phyloP scores from a whole-genome alignment of 306 rosid species.

The Vicia sativa region DNA sequence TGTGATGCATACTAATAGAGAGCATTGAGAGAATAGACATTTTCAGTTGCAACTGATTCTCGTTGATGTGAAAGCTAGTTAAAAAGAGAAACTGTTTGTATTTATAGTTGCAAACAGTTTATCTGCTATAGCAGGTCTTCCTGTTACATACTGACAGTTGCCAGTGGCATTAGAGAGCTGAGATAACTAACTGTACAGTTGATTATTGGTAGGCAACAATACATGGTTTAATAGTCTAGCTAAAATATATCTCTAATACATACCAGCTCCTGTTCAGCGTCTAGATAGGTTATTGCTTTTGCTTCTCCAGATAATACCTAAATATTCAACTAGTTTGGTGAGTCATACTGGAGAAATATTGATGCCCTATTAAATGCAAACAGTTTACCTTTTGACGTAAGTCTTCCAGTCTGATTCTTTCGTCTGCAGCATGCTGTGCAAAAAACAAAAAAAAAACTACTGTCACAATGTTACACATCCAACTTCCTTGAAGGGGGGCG shows the following conservation, averaged over 20 bases:
- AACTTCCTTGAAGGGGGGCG: slow-evolving; percentile 3
- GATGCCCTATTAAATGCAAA: slow-evolving; percentile 30
- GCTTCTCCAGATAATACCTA: slow-evolving; percentile 89
- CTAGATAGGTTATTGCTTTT: slow-evolving; percentile 65
- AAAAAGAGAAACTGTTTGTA: no score
- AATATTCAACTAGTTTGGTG: slow-evolving; percentile 32
- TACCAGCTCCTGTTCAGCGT: slow-evolving; percentile 83
- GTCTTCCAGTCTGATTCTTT: slow-evolving; percentile 90
- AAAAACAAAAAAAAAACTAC: slow-evolving; percentile 8
- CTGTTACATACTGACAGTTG: no score
- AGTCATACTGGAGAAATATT: slow-evolving; percentile 37
- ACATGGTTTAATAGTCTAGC: no score
- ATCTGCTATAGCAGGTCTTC: no score
- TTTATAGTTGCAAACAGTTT: no score
- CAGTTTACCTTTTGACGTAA: slow-evolving; percentile 75
- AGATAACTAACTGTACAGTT: no score
- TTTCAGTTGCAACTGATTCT: no score
- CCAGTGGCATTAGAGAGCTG: no score
- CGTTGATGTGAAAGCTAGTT: no score
- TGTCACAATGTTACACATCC: slow-evolving; percentile 36
- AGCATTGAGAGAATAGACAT: no score
- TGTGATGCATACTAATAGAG: slow-evolving; percentile 32
- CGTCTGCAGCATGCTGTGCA: slow-evolving; percentile 95
- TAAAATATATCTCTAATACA: slow-evolving; percentile 33
- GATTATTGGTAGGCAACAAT: no score